Percentiles rank a stretch among this genome's conserved stretches.
phyloP scores from a whole-genome alignment of 23 red algal genomes.

The Cyanidium caldarium region DNA sequence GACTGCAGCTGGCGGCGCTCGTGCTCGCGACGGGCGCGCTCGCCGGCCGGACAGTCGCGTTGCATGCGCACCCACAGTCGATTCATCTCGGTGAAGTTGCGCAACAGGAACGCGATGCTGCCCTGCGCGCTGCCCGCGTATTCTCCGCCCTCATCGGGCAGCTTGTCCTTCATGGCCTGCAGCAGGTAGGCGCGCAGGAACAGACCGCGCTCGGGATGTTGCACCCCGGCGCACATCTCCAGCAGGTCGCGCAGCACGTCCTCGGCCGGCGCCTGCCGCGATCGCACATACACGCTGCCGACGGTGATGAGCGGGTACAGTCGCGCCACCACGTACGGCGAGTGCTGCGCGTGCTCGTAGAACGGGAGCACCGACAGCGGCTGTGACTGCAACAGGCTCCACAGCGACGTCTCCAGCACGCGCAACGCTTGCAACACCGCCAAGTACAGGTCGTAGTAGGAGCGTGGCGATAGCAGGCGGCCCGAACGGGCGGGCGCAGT shows the following conservation, averaged over 20 bases:
- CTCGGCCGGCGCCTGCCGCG: constrained; percentile 21
- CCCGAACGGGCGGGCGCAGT: no score
- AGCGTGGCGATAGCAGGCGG: constrained; percentile 39
- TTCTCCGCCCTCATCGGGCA: constrained; percentile 8
- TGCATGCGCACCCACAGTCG: constrained; percentile 74
- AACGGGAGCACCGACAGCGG: constrained; percentile 19
- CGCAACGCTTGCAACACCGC: constrained; percentile 54
- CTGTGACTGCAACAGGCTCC: background rate
- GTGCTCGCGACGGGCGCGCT: constrained; percentile 19
- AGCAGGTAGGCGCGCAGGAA: constrained; percentile 64
- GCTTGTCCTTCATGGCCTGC: constrained; percentile 53
- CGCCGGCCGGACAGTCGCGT: constrained; percentile 18
- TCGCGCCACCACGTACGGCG: constrained; percentile 37
- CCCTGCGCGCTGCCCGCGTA: background rate
- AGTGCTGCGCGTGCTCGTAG: constrained; percentile 73
- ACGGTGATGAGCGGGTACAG: constrained; percentile 72
- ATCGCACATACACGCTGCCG: constrained; percentile 47
- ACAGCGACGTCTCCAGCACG: constrained; percentile 5
- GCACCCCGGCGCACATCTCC: constrained; percentile 82
- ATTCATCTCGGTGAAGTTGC: constrained; percentile 82
- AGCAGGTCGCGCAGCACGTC: constrained; percentile 68
- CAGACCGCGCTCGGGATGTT: constrained; percentile 64
- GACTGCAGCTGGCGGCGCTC: constrained; percentile 52
- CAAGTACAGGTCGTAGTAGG: constrained; percentile 82
- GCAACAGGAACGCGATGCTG: constrained; percentile 49